phyloP scores from a whole-genome alignment of 176 grass and related monocot genomes.

The Juncus inflexus region DNA sequence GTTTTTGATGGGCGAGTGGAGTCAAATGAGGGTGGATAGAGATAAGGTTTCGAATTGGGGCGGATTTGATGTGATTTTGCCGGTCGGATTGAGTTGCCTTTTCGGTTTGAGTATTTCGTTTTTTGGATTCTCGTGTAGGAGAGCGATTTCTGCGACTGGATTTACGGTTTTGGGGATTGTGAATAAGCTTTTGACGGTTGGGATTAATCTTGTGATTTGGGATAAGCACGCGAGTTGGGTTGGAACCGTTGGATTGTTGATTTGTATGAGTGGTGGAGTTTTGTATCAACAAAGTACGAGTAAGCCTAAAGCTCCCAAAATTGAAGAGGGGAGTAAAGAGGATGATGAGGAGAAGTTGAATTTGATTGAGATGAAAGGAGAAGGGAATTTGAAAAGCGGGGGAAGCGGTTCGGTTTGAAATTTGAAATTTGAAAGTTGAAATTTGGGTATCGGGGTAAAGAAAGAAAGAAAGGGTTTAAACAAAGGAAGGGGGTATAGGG shows the following conservation, averaged over 20 bases:
- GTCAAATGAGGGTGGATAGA: slow-evolving; percentile 47
- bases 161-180: slow-evolving; percentile 75
- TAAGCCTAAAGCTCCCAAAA: slow-evolving; percentile 33
- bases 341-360: slow-evolving; percentile 44
- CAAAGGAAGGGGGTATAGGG: too few species aligned
- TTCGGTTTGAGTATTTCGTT: slow-evolving; percentile 78
- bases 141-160: slow-evolving; percentile 59
- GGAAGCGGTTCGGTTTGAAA: slow-evolving; percentile 1
- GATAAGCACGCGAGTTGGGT: slow-evolving; percentile 53
- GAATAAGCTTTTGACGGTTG: slow-evolving; percentile 72
- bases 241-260: slow-evolving; percentile 56
- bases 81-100: slow-evolving; percentile 53
- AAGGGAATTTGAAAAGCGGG: neutral
- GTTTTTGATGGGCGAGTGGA: slow-evolving; percentile 50
- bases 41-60: slow-evolving; percentile 47
- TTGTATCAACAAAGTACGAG: slow-evolving; percentile 64
- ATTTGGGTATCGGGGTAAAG: too few species aligned
- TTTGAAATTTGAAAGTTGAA: too few species aligned
- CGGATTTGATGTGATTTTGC: slow-evolving; percentile 43
- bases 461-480: too few species aligned
- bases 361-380: slow-evolving; percentile 28
- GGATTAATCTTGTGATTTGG: slow-evolving; percentile 81
- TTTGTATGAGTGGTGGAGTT: slow-evolving; percentile 58
- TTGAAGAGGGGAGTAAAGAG: slow-evolving; percentile 12
- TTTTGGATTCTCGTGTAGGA: slow-evolving; percentile 68